Evolutionary conservation across 2,329 filamentous ascomycete species (phyloP), one percentile per base, ranked within the genome.

Genomic region (Colletotrichum sp.): DNA sequence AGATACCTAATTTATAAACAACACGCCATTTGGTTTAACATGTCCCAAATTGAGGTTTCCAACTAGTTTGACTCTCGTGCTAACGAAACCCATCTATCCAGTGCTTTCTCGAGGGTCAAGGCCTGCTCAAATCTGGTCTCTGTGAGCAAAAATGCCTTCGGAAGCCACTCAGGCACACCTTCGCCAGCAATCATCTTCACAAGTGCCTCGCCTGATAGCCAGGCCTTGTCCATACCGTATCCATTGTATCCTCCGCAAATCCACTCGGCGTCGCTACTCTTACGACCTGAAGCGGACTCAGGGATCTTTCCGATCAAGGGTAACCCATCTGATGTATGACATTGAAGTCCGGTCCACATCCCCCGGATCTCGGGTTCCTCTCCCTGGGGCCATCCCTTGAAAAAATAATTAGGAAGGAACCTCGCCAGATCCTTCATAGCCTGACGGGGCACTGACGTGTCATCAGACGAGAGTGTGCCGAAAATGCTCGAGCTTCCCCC

Each of bases 1-100:
- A 48, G 18, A n/a, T 1, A 1, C 18, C n/a, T 4, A 0, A 43
- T 48, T 0, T 0, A n/a, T 2, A 1, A 12, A 0, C 10, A 48
- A 21, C 43, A 48, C 9, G 9, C 18, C n/a, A 2, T 43, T 0
- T n/a, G 43, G 1, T 48, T 13, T 48, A 12, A 48, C 5, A 21
- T 4, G 0, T 13, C 0, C 43, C 0, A n/a, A 2, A n/a, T 48
- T n/a, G 10, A 48, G 6, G 2, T 0, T 21, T 48, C 43, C 10
- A 0, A 48, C 43, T 48, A 43, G 4, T n/a, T 21, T 0, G 18
- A 21, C 18, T 48, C 43, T 12, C 43, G 1, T 21, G 43, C 43
- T 48, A 48, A 48, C 43, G 43, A 48, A 21, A 48, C 0, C 43
- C 43, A 48, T 48, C 43, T 48, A 21, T 48, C 18, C 0, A 48